Percentiles rank a stretch among this genome's conserved stretches.
phyloP scores from a whole-genome alignment of 352 stramenopile genomes.

The Phytophthora pisi region DNA sequence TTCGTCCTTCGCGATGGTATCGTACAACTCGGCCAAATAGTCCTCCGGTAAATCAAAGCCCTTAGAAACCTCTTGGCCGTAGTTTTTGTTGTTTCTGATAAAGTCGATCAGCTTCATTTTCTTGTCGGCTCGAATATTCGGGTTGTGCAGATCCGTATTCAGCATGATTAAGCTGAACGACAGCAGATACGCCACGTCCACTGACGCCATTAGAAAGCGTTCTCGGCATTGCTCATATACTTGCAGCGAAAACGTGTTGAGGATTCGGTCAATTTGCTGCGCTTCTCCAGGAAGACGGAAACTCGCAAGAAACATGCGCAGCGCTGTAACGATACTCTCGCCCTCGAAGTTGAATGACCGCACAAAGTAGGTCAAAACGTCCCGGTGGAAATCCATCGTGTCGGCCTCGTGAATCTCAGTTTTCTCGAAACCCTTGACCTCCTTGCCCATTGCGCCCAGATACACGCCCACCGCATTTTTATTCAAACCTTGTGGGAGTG shows the following conservation, averaged over 20 bases:
- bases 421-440: slow-evolving; percentile 77
- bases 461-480: slow-evolving; percentile 86
- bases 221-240: slow-evolving; percentile 89
- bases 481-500: slow-evolving; percentile 77
- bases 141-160: slow-evolving; percentile 88
- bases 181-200: slow-evolving; percentile 90
- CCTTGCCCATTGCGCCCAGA: slow-evolving; percentile 86
- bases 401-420: slow-evolving; percentile 79
- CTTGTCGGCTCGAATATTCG: slow-evolving; percentile 83
- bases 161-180: slow-evolving; percentile 92
- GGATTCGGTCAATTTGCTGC: slow-evolving; percentile 90
- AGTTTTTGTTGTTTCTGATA: slow-evolving; percentile 91
- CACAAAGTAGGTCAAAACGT: slow-evolving; percentile 78
- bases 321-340: slow-evolving; percentile 69
- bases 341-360: slow-evolving; percentile 83
- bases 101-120: slow-evolving; percentile 90
- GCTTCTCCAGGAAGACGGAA: slow-evolving; percentile 87
- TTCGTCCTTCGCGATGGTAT: slow-evolving; percentile 71
- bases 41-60: slow-evolving; percentile 70
- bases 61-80: slow-evolving; percentile 84
- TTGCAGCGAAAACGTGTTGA: slow-evolving; percentile 86
- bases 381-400: slow-evolving; percentile 84
- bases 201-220: slow-evolving; percentile 81
- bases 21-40: slow-evolving; percentile 79
- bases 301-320: slow-evolving; percentile 86